Evolutionary conservation across 78 protist genomes (phyloP).

Genomic region (Monosiga brevicollis): DNA sequence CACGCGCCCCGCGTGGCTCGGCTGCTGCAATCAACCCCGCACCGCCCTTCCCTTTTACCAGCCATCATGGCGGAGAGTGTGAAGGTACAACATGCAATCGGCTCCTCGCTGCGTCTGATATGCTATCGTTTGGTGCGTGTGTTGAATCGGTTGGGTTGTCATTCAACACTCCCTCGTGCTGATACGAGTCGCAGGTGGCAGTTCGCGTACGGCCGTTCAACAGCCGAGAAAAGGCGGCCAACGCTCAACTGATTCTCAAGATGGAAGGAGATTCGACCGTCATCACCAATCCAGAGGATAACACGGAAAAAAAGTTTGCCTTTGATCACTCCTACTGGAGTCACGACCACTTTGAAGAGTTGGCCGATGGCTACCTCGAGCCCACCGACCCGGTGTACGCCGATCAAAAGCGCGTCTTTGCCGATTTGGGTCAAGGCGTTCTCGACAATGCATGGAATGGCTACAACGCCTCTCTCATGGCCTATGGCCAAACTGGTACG

Average conservation of each 20-base stretch:
- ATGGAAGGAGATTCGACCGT: conserved; percentile 1
- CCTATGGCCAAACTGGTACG: conserved; percentile 57
- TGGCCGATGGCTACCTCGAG: not conserved
- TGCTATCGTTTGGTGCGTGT: no score
- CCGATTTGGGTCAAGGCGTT: not conserved
- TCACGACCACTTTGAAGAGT: not conserved
- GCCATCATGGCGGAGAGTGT: no score
- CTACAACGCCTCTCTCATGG: conserved; percentile 6
- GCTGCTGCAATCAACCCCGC: no score
- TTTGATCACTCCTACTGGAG: conserved; percentile 1
- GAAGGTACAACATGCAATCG: no score
- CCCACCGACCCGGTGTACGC: conserved; percentile 23
- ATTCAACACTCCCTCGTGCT: no score
- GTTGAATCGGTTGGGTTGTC: no score
- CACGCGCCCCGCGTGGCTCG: no score
- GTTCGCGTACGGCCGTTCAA: conserved; percentile 1
- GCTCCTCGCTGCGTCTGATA: no score
- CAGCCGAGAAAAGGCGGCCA: conserved; percentile 21
- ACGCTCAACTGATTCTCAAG: conserved; percentile 2
- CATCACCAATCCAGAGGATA: conserved; percentile 4
- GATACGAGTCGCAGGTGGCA: no score
- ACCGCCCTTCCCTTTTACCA: no score
- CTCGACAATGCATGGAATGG: conserved; percentile 2
- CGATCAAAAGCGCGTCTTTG: conserved; percentile 38
- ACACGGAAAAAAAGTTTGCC: not conserved